Evolutionary conservation across 495 filamentous ascomycete genomes (phyloP).

Genomic region (Letharia columbiana): DNA sequence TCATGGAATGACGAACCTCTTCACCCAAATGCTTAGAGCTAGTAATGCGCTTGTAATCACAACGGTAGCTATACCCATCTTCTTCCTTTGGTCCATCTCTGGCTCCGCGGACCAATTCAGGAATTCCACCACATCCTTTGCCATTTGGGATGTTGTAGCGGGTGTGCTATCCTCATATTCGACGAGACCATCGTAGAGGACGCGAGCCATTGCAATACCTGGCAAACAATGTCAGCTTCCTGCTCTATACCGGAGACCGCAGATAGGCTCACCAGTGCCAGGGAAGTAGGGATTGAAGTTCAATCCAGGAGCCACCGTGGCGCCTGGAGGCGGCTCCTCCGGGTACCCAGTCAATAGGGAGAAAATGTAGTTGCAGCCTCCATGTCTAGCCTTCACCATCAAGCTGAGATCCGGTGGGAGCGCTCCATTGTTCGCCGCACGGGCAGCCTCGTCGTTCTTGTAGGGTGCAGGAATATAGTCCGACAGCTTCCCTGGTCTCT

Average conservation of each 20-base stretch:
- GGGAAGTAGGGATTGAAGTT: constrained; percentile 99
- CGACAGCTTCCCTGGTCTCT: constrained; percentile 95
- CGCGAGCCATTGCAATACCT: constrained; percentile 97
- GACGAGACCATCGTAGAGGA: constrained; percentile 93
- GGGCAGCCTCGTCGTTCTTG: constrained; percentile 97
- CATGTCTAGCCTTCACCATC: constrained; percentile 96
- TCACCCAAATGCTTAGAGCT: constrained; percentile 90
- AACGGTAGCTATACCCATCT: constrained; percentile 96
- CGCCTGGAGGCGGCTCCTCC: constrained; percentile 88
- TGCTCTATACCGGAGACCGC: not conserved
- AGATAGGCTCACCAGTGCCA: constrained; percentile 57
- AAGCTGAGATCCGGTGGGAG: constrained; percentile 94
- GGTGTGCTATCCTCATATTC: constrained; percentile 98
- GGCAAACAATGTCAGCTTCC: constrained; percentile 9
- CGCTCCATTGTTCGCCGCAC: constrained; percentile 96
- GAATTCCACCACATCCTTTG: constrained; percentile 98
- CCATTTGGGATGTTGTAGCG: constrained; percentile 95
- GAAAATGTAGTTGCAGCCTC: constrained; percentile 98
- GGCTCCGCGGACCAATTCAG: constrained; percentile 98
- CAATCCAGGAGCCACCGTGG: constrained; percentile 68
- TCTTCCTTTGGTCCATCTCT: constrained; percentile 97
- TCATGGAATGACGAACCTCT: constrained; percentile 45
- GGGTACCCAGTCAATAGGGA: constrained; percentile 95
- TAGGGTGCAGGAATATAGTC: constrained; percentile 94
- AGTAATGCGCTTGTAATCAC: constrained; percentile 67